Conservation (phyloP, 306 rosid species). For the Medicago arabica region DNA sequence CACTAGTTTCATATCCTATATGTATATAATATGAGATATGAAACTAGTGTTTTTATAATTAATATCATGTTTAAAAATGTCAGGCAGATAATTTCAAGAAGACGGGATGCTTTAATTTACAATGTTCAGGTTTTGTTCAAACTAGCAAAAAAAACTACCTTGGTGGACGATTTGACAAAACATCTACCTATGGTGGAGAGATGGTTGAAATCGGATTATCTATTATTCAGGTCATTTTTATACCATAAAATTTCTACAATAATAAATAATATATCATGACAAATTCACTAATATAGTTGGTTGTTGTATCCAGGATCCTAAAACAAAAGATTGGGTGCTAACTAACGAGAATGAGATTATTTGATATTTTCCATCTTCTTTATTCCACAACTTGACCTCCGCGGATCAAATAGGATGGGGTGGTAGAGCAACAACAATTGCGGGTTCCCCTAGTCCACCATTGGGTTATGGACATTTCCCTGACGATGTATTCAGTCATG, state of each 20-base stretch:
- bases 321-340: background rate
- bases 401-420: slow-evolving; percentile 20
- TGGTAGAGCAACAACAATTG: background rate
- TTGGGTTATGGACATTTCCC: slow-evolving; percentile 34
- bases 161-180: background rate
- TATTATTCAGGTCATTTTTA: background rate
- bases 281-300: background rate
- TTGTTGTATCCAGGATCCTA: background rate
- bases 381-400: background rate
- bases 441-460: background rate
- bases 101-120: background rate
- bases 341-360: fast-evolving
- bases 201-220: fast-evolving
- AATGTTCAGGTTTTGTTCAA: slow-evolving; percentile 22
- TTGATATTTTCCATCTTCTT: slow-evolving; percentile 33
- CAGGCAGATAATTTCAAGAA: background rate
- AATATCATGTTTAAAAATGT: background rate
- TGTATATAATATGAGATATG: too few relatives aligned
- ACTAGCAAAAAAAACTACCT: background rate
- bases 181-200: background rate
- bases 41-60: too few relatives aligned
- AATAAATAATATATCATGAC: background rate
- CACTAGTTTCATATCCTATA: background rate
- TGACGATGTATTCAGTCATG: background rate
- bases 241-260: background rate